Conservation (phyloP, 441 rosid genomes). For the Corymbia citriodora region DNA sequence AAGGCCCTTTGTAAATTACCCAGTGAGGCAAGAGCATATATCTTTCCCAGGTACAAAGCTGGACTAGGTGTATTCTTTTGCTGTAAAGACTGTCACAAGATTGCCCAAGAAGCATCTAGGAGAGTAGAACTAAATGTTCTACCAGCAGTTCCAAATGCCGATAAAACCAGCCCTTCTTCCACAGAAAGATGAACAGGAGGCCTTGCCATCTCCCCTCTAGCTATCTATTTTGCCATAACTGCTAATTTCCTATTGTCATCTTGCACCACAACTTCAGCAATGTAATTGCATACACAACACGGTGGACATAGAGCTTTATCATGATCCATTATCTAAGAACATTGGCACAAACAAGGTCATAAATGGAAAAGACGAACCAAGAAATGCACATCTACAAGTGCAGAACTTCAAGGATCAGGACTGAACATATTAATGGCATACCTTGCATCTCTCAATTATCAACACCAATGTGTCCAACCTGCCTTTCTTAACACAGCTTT, state of each 20-base stretch:
- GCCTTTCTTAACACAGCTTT: slow-evolving; percentile 42
- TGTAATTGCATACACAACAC: slow-evolving; percentile 59
- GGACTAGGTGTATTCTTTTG: slow-evolving; percentile 66
- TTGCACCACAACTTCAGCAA: slow-evolving; percentile 67
- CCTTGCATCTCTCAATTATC: slow-evolving; percentile 91
- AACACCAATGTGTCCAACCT: slow-evolving; percentile 62
- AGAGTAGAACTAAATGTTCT: slow-evolving; percentile 64
- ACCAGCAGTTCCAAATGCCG: slow-evolving; percentile 81
- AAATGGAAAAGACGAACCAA: background rate
- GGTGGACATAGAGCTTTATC: slow-evolving; percentile 80
- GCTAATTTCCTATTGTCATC: slow-evolving; percentile 76
- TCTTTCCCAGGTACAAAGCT: slow-evolving; percentile 69
- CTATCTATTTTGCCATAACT: slow-evolving; percentile 78
- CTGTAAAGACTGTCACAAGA: slow-evolving; percentile 60
- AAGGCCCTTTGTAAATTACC: slow-evolving; percentile 74
- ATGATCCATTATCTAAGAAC: slow-evolving; percentile 60
- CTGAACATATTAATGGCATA: slow-evolving; percentile 17
- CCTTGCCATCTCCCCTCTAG: slow-evolving; percentile 54
- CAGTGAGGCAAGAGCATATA: slow-evolving; percentile 67
- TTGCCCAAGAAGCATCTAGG: slow-evolving; percentile 77
- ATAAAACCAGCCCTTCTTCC: slow-evolving; percentile 77
- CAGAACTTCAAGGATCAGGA: background rate
- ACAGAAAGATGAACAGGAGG: slow-evolving; percentile 55
- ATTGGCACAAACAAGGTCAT: slow-evolving; percentile 14
- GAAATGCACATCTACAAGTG: background rate